Percentiles rank a stretch among this genome's conserved stretches.
phyloP scores from a whole-genome alignment of 2,329 filamentous ascomycete species.

The Immersiporthe knoxdaviesiana region DNA sequence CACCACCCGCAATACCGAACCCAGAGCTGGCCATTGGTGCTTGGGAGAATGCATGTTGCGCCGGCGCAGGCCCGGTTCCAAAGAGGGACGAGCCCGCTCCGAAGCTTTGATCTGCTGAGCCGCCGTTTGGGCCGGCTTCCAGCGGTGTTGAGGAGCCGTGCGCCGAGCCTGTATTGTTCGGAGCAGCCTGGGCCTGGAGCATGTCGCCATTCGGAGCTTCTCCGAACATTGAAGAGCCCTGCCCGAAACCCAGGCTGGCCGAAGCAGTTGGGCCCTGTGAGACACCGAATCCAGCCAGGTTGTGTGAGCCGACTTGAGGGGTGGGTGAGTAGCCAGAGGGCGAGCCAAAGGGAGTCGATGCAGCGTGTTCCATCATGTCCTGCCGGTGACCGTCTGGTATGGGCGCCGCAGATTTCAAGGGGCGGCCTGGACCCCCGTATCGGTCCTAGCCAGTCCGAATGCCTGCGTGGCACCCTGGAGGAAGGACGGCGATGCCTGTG shows the following conservation, averaged over 20 bases:
- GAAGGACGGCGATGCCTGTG: slow-evolving; percentile 1
- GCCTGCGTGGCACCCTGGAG: background rate
- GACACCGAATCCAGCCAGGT: background rate
- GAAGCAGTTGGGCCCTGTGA: background rate
- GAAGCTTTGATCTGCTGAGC: background rate
- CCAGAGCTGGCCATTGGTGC: background rate
- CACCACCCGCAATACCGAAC: slow-evolving; percentile 14
- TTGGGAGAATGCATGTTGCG: slow-evolving; percentile 14
- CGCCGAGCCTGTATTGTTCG: background rate
- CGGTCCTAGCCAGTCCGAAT: slow-evolving; percentile 1
- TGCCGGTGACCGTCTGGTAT: background rate
- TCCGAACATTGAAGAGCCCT: background rate
- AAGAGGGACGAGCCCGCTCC: slow-evolving; percentile 1
- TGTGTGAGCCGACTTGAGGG: background rate
- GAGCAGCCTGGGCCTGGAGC: background rate
- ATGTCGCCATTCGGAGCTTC: background rate
- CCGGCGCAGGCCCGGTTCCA: slow-evolving; percentile 8
- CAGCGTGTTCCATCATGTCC: background rate
- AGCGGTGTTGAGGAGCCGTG: slow-evolving; percentile 2
- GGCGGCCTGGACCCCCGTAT: slow-evolving; percentile 16
- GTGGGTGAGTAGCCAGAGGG: background rate
- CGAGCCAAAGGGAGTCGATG: slow-evolving; percentile 6
- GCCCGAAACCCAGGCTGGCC: background rate
- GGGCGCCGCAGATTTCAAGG: background rate
- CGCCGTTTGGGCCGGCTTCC: background rate